Conservation (phyloP, 495 filamentous ascomycete species). For the Lasiosphaeriaceae sp. region DNA sequence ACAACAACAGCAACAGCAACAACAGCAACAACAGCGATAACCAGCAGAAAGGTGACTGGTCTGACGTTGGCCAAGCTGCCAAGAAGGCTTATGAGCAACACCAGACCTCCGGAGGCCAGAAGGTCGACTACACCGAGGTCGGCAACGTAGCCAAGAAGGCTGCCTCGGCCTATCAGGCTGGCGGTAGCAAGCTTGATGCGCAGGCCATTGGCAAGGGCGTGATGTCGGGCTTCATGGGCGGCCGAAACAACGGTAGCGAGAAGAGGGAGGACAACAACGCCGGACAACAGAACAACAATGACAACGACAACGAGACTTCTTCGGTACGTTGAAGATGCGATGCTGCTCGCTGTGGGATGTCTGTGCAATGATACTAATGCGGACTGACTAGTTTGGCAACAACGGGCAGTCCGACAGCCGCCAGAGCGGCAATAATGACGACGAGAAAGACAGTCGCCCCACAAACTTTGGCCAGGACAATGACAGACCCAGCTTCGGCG, state of each 20-base stretch:
- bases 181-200: conserved; percentile 11
- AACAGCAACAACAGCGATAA: conserved; percentile 4
- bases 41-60: conserved; percentile 5
- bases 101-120: neutral
- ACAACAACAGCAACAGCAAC: conserved; percentile 1
- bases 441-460: neutral
- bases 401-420: neutral
- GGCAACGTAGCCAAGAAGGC: conserved; percentile 17
- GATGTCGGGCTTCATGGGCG: conserved; percentile 3
- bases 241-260: neutral
- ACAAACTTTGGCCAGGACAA: neutral
- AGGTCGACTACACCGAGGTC: conserved; percentile 14
- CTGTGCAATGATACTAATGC: neutral
- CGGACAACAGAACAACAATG: neutral
- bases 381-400: neutral
- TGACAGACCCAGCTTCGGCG: neutral
- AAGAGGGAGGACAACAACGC: neutral
- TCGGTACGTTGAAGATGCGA: neutral
- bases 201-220: conserved; percentile 12
- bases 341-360: neutral
- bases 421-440: neutral
- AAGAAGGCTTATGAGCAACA: conserved; percentile 13
- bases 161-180: conserved; percentile 7
- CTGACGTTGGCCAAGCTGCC: conserved; percentile 10
- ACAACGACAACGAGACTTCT: neutral